Percentiles rank a stretch among this genome's conserved stretches.
These are phyloP conservation scores for Brasenia schreberi DNA, from an alignment of 164 flowering plant species.

Conservation along the genomic window DNA sequence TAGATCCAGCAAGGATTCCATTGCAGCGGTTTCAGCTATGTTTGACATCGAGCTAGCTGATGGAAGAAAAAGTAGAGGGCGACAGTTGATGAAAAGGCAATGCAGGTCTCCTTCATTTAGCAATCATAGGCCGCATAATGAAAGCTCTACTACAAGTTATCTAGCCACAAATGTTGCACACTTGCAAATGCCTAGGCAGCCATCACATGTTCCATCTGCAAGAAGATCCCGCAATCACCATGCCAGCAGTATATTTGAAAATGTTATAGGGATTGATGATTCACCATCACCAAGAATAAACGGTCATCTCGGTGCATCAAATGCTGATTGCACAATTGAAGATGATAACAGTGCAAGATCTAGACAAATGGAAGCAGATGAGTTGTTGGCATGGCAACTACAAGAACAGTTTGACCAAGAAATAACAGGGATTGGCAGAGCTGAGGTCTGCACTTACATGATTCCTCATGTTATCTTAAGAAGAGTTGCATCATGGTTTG, in stretches of 20 bases:
- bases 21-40: constrained; percentile 12
- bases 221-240: constrained; percentile 13
- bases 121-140: constrained; percentile 15
- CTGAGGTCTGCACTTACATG: constrained; percentile 24
- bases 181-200: constrained; percentile 26
- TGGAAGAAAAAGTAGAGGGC: constrained; percentile 9
- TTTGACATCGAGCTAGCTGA: constrained; percentile 6
- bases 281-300: constrained; percentile 21
- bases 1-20: neutral
- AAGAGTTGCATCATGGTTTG: neutral
- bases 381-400: constrained; percentile 74
- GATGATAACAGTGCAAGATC: constrained; percentile 34
- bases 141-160: constrained; percentile 23
- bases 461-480: neutral
- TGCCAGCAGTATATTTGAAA: constrained; percentile 6
- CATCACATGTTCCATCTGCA: constrained; percentile 24
- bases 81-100: constrained; percentile 24
- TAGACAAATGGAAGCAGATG: constrained; percentile 85
- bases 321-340: constrained; percentile 7
- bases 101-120: constrained; percentile 21
- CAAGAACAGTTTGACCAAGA: constrained; percentile 84
- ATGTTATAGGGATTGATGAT: constrained; percentile 43
- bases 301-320: constrained; percentile 6
- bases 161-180: constrained; percentile 29
- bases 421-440: constrained; percentile 19